A percentile compares a stretch with the other conserved stretches of the same genome.
Evolutionary conservation across 2,329 filamentous ascomycete genomes (phyloP).

Genomic region (Aspergillus aculeatus): DNA sequence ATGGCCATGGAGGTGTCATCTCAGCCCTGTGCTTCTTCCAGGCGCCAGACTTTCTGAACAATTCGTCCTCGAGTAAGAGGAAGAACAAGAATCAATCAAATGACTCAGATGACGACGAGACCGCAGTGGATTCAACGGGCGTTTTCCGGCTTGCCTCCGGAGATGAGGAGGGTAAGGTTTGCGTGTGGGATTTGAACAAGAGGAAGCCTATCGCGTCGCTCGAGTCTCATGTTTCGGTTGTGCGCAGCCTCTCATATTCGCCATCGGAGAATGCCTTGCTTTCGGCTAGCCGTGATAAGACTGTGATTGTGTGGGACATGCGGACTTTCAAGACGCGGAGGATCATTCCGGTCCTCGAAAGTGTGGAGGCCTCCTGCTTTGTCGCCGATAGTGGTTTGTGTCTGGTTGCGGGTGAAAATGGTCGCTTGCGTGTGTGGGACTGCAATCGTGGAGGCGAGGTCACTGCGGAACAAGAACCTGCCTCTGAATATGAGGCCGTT

Average conservation of each 20-base stretch:
- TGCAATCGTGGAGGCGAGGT: constrained; percentile 74
- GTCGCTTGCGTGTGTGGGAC: constrained; percentile 80
- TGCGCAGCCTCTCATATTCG: constrained; percentile 83
- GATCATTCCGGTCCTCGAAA: constrained; percentile 80
- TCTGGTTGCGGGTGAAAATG: constrained; percentile 82
- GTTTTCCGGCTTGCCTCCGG: constrained; percentile 83
- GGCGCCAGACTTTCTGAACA: constrained; percentile 51
- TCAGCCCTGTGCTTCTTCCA: constrained; percentile 93
- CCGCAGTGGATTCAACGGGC: constrained; percentile 49
- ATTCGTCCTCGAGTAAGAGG: constrained; percentile 44
- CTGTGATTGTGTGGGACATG: constrained; percentile 86
- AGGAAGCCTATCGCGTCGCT: constrained; percentile 72
- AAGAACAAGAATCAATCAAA: constrained; percentile 41
- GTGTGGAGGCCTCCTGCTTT: constrained; percentile 81
- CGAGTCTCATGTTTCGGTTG: constrained; percentile 91
- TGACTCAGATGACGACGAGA: constrained; percentile 40
- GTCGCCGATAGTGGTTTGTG: constrained; percentile 68
- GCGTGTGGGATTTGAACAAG: constrained; percentile 89
- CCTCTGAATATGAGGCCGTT: constrained; percentile 64
- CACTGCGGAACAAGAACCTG: constrained; percentile 67
- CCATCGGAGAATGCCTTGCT: constrained; percentile 71
- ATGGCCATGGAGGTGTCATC: constrained; percentile 85
- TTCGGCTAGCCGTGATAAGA: constrained; percentile 88
- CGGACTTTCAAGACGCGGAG: constrained; percentile 78
- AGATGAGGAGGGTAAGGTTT: constrained; percentile 88